A percentile compares a stretch with the other conserved stretches of the same genome.
These are phyloP conservation scores for Microcyclosporella mali DNA, from an alignment of 2,329 filamentous ascomycete species.

Conservation along the genomic window DNA sequence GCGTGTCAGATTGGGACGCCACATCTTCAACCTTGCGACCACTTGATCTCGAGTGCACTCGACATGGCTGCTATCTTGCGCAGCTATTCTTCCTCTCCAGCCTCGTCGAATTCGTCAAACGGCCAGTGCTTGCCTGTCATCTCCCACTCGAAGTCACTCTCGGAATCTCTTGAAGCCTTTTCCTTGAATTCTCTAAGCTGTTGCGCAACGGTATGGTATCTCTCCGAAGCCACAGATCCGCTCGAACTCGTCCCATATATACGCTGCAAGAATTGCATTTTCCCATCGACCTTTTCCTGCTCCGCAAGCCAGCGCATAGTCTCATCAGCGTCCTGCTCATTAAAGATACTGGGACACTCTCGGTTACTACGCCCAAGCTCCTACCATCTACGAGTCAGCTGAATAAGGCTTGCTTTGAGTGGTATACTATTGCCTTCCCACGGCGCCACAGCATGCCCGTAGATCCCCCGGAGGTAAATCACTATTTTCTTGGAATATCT, in stretches of 20 bases:
- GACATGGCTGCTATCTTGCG: too few species aligned
- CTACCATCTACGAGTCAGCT: slow-evolving; percentile 9
- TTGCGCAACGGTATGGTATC: slow-evolving; percentile 17
- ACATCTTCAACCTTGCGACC: too few species aligned
- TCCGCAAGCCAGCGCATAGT: slow-evolving; percentile 16
- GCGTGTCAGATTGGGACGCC: too few species aligned
- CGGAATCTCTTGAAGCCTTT: slow-evolving; percentile 14
- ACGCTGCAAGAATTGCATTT: slow-evolving; percentile 20
- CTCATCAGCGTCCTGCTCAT: slow-evolving; percentile 15
- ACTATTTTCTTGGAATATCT: slow-evolving; percentile 13
- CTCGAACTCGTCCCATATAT: slow-evolving; percentile 16
- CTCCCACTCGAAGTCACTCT: slow-evolving; percentile 15
- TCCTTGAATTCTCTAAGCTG: slow-evolving; percentile 20
- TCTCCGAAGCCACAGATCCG: slow-evolving; percentile 21
- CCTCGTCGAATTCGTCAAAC: slow-evolving; percentile 31
- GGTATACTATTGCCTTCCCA: slow-evolving; percentile 27
- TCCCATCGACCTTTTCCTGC: slow-evolving; percentile 23
- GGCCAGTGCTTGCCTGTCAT: slow-evolving; percentile 16
- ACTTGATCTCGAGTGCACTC: too few species aligned
- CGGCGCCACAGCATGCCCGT: slow-evolving; percentile 14
- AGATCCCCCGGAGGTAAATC: slow-evolving; percentile 15
- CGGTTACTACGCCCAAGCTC: background rate
- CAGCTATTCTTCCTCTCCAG: too few species aligned
- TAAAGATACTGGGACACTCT: slow-evolving; percentile 17
- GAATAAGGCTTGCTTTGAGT: slow-evolving; percentile 19